Conservation (phyloP, 2,329 filamentous ascomycete genomes). For the Colletotrichum musae region DNA sequence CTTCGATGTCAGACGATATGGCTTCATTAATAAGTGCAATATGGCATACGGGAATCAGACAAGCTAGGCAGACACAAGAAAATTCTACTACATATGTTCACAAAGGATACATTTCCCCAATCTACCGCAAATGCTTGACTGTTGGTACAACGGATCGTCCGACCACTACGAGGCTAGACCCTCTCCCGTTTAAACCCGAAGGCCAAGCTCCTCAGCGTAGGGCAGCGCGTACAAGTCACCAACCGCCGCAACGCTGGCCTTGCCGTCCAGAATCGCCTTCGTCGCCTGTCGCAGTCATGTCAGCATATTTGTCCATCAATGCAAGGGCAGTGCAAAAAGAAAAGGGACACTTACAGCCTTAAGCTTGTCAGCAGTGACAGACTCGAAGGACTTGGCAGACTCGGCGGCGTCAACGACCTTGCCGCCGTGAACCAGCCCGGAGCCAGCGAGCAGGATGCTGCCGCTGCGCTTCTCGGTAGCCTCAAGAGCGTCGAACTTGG, state of each 20-base stretch:
- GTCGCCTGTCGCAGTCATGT: slow-evolving; percentile 74
- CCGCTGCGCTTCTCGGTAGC: slow-evolving; percentile 82
- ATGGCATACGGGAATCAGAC: slow-evolving; percentile 32
- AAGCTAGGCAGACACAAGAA: slow-evolving; percentile 41
- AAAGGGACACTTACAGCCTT: slow-evolving; percentile 78
- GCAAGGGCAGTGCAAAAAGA: neutral
- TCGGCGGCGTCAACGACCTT: slow-evolving; percentile 88
- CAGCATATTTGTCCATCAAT: slow-evolving; percentile 43
- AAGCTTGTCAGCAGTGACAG: slow-evolving; percentile 86
- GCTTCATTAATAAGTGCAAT: neutral
- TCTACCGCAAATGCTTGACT: slow-evolving; percentile 52
- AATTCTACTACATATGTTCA: slow-evolving; percentile 64
- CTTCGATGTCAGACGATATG: neutral
- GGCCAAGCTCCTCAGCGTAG: slow-evolving; percentile 92
- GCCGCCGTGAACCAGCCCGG: slow-evolving; percentile 84
- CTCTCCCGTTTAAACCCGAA: slow-evolving; percentile 82
- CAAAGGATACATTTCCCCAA: slow-evolving; percentile 58
- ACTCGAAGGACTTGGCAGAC: slow-evolving; percentile 83
- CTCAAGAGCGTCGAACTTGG: slow-evolving; percentile 93
- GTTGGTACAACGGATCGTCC: slow-evolving; percentile 57
- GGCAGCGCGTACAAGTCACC: slow-evolving; percentile 94
- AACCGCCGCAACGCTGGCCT: slow-evolving; percentile 89
- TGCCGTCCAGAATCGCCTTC: slow-evolving; percentile 88
- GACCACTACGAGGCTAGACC: slow-evolving; percentile 44
- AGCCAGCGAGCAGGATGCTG: slow-evolving; percentile 86